phyloP scores from a whole-genome alignment of 768 basidiomycete species.

The Kwoniella dejecticola region DNA sequence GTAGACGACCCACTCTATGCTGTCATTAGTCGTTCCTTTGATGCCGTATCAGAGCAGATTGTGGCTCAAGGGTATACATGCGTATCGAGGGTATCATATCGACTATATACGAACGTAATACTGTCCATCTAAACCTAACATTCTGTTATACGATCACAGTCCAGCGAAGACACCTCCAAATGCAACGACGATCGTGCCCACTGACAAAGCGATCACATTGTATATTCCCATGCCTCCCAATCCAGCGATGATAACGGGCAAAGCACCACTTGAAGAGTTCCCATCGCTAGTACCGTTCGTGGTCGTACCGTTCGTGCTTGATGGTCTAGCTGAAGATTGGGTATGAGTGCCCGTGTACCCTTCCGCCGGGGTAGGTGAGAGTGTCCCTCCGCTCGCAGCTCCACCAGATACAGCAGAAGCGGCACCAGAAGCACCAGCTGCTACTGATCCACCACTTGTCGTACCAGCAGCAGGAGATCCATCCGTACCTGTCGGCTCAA shows the following conservation, averaged over 20 bases:
- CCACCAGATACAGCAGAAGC: slow-evolving; percentile 1
- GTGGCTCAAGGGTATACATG: too few species aligned
- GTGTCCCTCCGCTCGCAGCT: background rate
- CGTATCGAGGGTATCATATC: too few species aligned
- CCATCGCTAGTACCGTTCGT: slow-evolving; percentile 11
- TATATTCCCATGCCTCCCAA: slow-evolving; percentile 1
- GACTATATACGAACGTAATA: too few species aligned
- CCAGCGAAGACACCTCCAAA: slow-evolving; percentile 10
- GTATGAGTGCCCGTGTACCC: background rate
- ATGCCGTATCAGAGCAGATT: too few species aligned
- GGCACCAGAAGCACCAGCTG: background rate
- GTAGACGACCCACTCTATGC: too few species aligned
- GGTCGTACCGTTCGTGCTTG: background rate
- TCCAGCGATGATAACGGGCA: background rate
- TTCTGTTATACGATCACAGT: background rate
- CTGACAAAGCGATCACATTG: background rate
- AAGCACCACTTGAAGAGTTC: slow-evolving; percentile 14
- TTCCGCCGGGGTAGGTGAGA: slow-evolving; percentile 1
- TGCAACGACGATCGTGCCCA: background rate
- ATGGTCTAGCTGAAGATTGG: background rate
- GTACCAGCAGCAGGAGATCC: background rate
- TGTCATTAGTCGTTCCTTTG: too few species aligned
- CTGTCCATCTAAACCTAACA: too few species aligned
- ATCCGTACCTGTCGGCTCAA: too few species aligned
- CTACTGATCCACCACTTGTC: background rate